A percentile compares a stretch with the other conserved stretches of the same genome.
Evolutionary conservation across 177 flowering plant genomes (phyloP).

Genomic region (Vitis hybrid): DNA sequence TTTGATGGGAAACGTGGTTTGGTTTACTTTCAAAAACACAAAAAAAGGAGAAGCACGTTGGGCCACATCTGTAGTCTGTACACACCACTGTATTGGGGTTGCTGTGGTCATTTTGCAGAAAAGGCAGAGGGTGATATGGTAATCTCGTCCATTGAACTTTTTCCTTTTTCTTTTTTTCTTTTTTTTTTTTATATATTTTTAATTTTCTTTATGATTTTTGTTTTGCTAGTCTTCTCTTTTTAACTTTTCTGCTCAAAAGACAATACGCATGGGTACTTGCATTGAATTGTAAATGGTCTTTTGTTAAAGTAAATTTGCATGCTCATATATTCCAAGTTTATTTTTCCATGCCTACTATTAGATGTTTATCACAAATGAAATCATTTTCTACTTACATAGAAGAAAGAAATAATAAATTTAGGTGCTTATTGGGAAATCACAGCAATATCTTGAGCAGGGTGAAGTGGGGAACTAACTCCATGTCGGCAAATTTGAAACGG

Average conservation of each 20-base stretch:
- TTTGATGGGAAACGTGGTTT: background rate
- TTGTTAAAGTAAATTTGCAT: too few relatives aligned
- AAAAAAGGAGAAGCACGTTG: background rate
- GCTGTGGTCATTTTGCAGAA: too few relatives aligned
- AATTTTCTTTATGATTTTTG: background rate
- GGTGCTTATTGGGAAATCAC: too few relatives aligned
- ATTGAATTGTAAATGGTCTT: too few relatives aligned
- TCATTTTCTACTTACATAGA: too few relatives aligned
- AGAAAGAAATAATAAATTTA: too few relatives aligned
- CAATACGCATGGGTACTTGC: background rate
- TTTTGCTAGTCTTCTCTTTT: background rate
- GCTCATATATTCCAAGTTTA: too few relatives aligned
- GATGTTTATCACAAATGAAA: too few relatives aligned
- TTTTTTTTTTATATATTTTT: background rate
- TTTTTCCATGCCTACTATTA: too few relatives aligned
- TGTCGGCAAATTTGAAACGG: conserved; percentile 2
- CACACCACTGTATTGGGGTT: too few relatives aligned
- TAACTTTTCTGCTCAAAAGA: background rate
- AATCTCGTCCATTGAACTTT: background rate
- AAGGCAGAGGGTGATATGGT: background rate
- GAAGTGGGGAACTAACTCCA: background rate
- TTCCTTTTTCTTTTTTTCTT: background rate
- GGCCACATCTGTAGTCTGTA: background rate
- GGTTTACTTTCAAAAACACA: background rate
- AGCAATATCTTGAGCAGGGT: too few relatives aligned